These are phyloP conservation scores for Cytospora piceicola DNA, from an alignment of 2,329 filamentous ascomycete genomes.

Conservation along the genomic window DNA sequence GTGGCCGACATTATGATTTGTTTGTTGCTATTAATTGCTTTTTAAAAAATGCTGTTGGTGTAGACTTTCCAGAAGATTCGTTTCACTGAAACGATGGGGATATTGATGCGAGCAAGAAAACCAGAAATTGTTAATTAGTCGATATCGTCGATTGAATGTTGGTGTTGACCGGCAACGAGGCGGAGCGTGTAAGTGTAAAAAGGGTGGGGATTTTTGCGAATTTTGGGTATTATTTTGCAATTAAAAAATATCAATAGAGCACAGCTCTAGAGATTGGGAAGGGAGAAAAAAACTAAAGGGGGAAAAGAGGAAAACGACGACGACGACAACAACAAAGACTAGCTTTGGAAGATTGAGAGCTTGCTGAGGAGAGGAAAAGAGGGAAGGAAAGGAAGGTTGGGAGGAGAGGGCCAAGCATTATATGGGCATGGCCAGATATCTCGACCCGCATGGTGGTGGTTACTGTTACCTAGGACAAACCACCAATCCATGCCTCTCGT, in stretches of 20 bases:
- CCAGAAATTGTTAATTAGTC: slow-evolving; percentile 54
- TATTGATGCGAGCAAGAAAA: slow-evolving; percentile 60
- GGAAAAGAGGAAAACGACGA: slow-evolving; percentile 43
- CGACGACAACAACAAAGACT: slow-evolving; percentile 49
- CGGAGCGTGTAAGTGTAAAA: slow-evolving; percentile 38
- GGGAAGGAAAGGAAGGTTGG: slow-evolving; percentile 45
- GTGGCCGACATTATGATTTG: slow-evolving; percentile 76
- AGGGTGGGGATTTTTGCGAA: slow-evolving; percentile 41
- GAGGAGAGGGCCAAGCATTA: slow-evolving; percentile 45
- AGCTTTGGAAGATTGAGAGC: slow-evolving; percentile 59
- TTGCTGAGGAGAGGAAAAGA: slow-evolving; percentile 63
- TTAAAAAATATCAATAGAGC: slow-evolving; percentile 39
- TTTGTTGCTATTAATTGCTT: slow-evolving; percentile 41
- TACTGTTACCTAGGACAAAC: slow-evolving; percentile 33
- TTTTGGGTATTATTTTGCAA: slow-evolving; percentile 35
- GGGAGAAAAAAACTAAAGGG: slow-evolving; percentile 34
- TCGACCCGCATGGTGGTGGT: slow-evolving; percentile 37
- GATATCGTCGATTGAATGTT: slow-evolving; percentile 40
- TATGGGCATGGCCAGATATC: slow-evolving; percentile 43
- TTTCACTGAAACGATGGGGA: slow-evolving; percentile 22
- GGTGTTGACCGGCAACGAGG: slow-evolving; percentile 54
- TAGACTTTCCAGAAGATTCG: slow-evolving; percentile 42
- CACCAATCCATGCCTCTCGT: slow-evolving; percentile 30
- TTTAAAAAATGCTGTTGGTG: slow-evolving; percentile 41
- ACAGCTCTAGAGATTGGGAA: slow-evolving; percentile 40